Evolutionary conservation across 805 yeast species (phyloP).

Genomic region (Saitoella complicata): DNA sequence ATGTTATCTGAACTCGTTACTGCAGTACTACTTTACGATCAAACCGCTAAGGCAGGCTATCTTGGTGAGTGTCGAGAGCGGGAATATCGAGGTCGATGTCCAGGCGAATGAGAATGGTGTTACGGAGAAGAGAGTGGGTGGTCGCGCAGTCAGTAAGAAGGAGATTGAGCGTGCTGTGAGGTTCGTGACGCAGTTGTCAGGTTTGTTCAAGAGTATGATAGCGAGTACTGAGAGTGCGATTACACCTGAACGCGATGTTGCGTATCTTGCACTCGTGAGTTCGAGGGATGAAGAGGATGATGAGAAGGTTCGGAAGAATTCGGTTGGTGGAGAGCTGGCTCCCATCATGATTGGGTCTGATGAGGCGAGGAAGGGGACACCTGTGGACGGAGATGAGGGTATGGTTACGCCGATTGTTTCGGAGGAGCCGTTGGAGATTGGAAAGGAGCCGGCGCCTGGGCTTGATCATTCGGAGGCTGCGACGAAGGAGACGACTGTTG

Average conservation of each 20-base stretch:
- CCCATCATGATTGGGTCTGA: too few species aligned
- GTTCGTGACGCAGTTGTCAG: slow-evolving; percentile 57
- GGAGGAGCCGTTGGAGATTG: too few species aligned
- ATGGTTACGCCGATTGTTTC: too few species aligned
- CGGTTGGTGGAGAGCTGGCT: too few species aligned
- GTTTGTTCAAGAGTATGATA: slow-evolving; percentile 55
- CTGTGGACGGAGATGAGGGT: too few species aligned
- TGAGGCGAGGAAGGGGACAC: too few species aligned
- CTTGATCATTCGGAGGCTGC: not conserved
- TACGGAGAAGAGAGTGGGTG: slow-evolving; percentile 58
- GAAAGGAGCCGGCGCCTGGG: slow-evolving; percentile 1
- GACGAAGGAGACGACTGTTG: not conserved
- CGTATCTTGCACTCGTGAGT: slow-evolving; percentile 67
- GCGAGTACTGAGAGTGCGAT: slow-evolving; percentile 46
- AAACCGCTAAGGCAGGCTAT: slow-evolving; percentile 61
- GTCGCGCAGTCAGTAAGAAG: slow-evolving; percentile 57
- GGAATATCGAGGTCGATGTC: slow-evolving; percentile 27
- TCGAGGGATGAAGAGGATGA: slow-evolving; percentile 22
- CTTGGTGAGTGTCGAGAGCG: slow-evolving; percentile 14
- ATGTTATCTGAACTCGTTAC: slow-evolving; percentile 76
- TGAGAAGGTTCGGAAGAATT: not conserved
- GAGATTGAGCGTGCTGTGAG: slow-evolving; percentile 73
- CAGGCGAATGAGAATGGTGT: slow-evolving; percentile 12
- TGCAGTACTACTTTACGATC: slow-evolving; percentile 80
- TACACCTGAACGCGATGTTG: slow-evolving; percentile 68